A percentile compares a stretch with the other conserved stretches of the same genome.
Evolutionary conservation across 2,329 filamentous ascomycete genomes (phyloP).

Genomic region (Huntiella decipiens): DNA sequence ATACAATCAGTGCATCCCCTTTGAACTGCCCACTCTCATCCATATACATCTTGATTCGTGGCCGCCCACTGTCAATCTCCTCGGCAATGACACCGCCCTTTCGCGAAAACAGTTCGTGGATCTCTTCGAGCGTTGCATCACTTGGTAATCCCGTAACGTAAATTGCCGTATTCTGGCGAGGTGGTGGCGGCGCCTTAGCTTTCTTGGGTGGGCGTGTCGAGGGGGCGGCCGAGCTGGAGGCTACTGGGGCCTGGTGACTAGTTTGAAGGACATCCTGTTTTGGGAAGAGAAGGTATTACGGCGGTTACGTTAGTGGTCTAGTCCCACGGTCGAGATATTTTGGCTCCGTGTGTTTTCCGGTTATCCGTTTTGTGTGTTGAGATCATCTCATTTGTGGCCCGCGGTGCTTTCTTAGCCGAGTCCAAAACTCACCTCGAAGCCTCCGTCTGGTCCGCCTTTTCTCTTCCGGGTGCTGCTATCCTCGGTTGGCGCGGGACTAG

Average conservation of each 20-base stretch:
- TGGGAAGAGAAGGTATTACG: no score
- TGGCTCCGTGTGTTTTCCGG: no score
- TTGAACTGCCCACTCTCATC: constrained; percentile 73
- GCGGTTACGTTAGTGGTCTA: no score
- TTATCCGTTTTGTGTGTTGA: no score
- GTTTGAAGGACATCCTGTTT: neutral
- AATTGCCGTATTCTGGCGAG: constrained; percentile 65
- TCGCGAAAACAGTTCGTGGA: constrained; percentile 61
- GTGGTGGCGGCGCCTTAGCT: constrained; percentile 28
- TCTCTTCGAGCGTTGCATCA: constrained; percentile 62
- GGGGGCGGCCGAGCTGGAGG: neutral
- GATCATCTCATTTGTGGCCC: no score
- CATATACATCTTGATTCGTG: constrained; percentile 83
- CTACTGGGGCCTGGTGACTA: neutral
- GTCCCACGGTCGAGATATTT: neutral
- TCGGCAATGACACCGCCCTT: constrained; percentile 86
- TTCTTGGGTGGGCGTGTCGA: constrained; percentile 24
- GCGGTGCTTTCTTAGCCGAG: constrained; percentile 22
- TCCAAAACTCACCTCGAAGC: neutral
- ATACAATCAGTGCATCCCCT: constrained; percentile 81
- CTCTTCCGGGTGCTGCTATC: neutral
- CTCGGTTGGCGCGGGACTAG: neutral
- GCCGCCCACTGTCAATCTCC: constrained; percentile 72
- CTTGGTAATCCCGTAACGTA: constrained; percentile 76
- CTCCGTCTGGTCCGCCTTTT: no score